Base-by-base conservation (phyloP, 345 rosid genomes). In the Corchorus olitorius region DNA sequence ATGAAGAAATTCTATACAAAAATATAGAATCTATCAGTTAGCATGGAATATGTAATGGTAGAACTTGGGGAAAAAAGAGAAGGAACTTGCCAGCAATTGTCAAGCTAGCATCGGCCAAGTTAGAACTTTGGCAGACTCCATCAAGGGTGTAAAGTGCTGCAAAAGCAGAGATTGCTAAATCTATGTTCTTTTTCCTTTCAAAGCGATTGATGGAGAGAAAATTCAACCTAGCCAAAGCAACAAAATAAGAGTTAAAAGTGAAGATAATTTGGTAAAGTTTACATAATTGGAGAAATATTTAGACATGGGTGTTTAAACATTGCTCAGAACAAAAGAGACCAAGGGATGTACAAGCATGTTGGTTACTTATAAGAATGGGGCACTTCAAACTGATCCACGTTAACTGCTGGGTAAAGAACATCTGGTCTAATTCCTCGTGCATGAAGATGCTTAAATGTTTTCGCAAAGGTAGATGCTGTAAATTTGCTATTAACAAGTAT, bases 381-480 rank as follows among this genome's bases (percentile, higher is more conserved):
- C 79, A 83, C 81, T 61, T 85, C 76, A 83, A 92, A 96, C 86
- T 92, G 98, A 50, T 89, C 89, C 75, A 92, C 81, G 76, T 88
- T 89, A 79, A 96, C 99, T 13, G 97, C 97, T 5, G 98, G 98
- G 83, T 92, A 83, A 64, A 96, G 97, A 82, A 96, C 94, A 59
- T 88, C 91, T 19, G 98, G 97, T 65, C 46, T 87, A 72, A 88
- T 77, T 84, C 97, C 93, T 79, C 74, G 84, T 55, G 89, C 86
- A 85, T 89, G 86, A 77, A 93, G 94, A 83, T 76, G 75, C 88
- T 86, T 89, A 85, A 96, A 92, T 73, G 98, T 96, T n/a, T 80
- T 89, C 0, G 91, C 97, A 79, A 96, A 96, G 15, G 92, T 92
- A 75, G 87, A 83, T 72, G 97, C 97, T 4, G 98, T 93, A 82